Conservation (phyloP, 495 filamentous ascomycete species). For the Acidomyces sp. region DNA sequence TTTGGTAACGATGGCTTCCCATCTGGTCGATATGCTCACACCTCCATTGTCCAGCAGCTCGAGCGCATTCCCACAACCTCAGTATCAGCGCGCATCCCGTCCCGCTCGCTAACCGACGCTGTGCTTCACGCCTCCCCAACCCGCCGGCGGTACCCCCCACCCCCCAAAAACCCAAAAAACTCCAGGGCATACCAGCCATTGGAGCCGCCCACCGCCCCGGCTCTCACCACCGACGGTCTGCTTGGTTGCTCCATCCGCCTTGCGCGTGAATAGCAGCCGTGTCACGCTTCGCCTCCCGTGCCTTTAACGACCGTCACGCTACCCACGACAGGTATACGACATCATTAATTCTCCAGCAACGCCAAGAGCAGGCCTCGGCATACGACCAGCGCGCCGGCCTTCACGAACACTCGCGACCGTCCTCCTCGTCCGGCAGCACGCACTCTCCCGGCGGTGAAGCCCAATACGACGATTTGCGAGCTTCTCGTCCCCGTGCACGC, state of each 20-base stretch:
- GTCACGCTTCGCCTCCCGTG: conserved; percentile 16
- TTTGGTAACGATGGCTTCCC: conserved; percentile 1
- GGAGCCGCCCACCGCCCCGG: background rate
- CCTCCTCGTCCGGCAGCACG: conserved; percentile 39
- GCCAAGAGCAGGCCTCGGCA: conserved; percentile 38
- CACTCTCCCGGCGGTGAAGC: conserved; percentile 39
- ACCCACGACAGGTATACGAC: conserved; percentile 46
- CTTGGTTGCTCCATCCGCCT: background rate
- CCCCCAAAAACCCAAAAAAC: background rate
- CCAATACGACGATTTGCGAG: conserved; percentile 29
- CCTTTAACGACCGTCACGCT: conserved; percentile 35
- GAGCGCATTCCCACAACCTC: background rate
- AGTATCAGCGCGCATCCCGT: too few relatives aligned
- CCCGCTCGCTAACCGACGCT: too few relatives aligned
- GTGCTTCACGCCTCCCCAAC: too few relatives aligned
- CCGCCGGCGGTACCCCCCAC: too few relatives aligned
- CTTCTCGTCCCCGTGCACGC: conserved; percentile 24
- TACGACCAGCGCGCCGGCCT: conserved; percentile 17
- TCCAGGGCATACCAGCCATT: background rate
- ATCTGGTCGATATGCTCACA: background rate
- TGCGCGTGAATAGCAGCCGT: conserved; percentile 20
- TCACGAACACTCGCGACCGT: conserved; percentile 32
- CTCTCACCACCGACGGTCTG: background rate
- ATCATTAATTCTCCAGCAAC: conserved; percentile 36
- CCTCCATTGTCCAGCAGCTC: background rate